Evolutionary conservation across 495 filamentous ascomycete genomes (phyloP).

Genomic region (Xylaria castorea): DNA sequence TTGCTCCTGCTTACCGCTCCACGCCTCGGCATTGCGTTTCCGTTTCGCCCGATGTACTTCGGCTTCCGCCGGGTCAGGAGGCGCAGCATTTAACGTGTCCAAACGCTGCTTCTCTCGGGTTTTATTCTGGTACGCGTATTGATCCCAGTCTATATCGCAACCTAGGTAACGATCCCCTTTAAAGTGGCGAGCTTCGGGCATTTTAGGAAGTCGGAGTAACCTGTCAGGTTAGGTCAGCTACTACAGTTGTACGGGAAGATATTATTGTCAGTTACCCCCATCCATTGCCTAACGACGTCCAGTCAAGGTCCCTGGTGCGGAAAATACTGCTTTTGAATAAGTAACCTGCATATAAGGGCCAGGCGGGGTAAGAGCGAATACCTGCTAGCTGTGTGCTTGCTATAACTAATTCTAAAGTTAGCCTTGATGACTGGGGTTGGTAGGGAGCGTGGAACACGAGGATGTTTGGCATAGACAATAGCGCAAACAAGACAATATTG

Average conservation of each 20-base stretch:
- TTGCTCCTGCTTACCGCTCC: conserved; percentile 81
- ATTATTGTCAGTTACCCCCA: conserved; percentile 57
- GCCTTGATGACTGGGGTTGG: neutral
- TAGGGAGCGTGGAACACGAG: neutral
- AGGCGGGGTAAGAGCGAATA: neutral
- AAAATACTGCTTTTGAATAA: conserved; percentile 65
- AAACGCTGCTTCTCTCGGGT: conserved; percentile 73
- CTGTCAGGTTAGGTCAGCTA: conserved; percentile 42
- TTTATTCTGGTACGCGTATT: conserved; percentile 78
- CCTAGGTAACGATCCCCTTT: conserved; percentile 69
- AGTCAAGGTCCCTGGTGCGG: conserved; percentile 79
- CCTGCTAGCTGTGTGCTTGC: conserved; percentile 85
- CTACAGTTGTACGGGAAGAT: neutral
- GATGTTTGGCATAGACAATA: neutral
- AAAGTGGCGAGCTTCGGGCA: conserved; percentile 85
- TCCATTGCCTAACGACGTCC: conserved; percentile 77
- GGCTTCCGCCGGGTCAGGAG: conserved; percentile 60
- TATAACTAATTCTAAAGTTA: conserved; percentile 60
- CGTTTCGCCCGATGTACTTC: conserved; percentile 56
- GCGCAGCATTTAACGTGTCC: conserved; percentile 48
- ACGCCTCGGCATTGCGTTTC: conserved; percentile 69
- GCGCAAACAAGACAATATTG: neutral
- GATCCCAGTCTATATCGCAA: conserved; percentile 61
- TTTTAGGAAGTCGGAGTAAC: conserved; percentile 84
- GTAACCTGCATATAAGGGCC: neutral